Base-by-base conservation (phyloP, 2,329 filamentous ascomycete genomes). In the Trichoderma endophyticum region DNA sequence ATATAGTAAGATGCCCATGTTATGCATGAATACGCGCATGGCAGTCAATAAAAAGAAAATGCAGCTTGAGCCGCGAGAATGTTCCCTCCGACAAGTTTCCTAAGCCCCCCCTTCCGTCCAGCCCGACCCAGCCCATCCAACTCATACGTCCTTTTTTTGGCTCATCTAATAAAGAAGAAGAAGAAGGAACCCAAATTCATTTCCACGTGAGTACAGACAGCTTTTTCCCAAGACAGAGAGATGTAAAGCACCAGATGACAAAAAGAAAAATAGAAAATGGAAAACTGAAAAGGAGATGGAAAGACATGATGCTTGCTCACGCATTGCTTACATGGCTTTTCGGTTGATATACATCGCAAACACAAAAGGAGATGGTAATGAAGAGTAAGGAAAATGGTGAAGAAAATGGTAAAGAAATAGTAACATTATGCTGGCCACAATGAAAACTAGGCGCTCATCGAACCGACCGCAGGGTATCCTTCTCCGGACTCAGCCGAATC, bases 401-500 rank as follows among this genome's bases (percentile, higher is more conserved):
- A 14, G 28, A 8, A 9, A 62, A 21, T 26, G 8, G 15, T 6
- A 9, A n/a, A 21, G 15, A 36, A 36, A 54, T 18, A 4, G 6
- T 9, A 36, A 28, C 28, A 30, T 34, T 14, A 34, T 34, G 39
- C 62, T 24, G n/a, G 14, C 2, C 28, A 6, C 43, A 3, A 21
- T 21, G 21, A 21, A 21, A 21, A 21, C 21, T 21, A 21, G 21
- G 21, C 21, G 6, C 51, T 69, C 64, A 76, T 21, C 71, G 71
- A 11, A 54, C 32, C 9, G 67, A 68, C 24, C 73, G 70, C 21
- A 70, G 54, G 15, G 70, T 75, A 36, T 76, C 74, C 67, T 75
- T 76, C 62, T 77, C 75, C 4, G 77, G 74, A 54, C 73, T 77
- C 60, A 75, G 61, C 14, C 78, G 76, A 54, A 73, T 54, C 30